These are phyloP conservation scores for Calonectria pseudoreteaudii DNA, from an alignment of 2,329 filamentous ascomycete species.

Conservation along the genomic window DNA sequence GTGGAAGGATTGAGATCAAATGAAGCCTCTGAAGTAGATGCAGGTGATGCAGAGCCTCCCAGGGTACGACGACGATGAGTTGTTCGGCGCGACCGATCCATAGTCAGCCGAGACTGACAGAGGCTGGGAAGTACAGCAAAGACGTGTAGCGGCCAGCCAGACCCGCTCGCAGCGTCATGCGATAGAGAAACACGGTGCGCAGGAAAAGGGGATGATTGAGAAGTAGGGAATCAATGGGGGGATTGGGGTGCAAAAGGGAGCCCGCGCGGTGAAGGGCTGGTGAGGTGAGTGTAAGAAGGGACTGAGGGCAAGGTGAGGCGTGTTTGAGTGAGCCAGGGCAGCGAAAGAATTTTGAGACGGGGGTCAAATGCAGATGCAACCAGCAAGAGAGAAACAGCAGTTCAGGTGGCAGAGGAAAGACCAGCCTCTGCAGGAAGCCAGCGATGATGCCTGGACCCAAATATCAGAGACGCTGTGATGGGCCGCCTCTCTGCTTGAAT, in stretches of 20 bases:
- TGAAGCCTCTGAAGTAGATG: constrained; percentile 46
- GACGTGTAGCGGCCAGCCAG: constrained; percentile 46
- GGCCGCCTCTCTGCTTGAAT: constrained; percentile 49
- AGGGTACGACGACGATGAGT: constrained; percentile 48
- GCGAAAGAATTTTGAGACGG: constrained; percentile 48
- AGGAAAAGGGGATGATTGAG: constrained; percentile 28
- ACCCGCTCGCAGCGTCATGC: constrained; percentile 43
- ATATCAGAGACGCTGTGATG: constrained; percentile 40
- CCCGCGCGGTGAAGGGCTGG: constrained; percentile 30
- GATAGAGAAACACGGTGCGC: constrained; percentile 32
- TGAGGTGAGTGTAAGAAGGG: constrained; percentile 37
- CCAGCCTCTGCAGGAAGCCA: constrained; percentile 11
- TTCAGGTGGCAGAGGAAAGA: constrained; percentile 21
- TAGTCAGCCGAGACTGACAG: constrained; percentile 46
- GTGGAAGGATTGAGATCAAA: constrained; percentile 46
- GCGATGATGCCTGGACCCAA: constrained; percentile 26
- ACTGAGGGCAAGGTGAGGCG: constrained; percentile 39
- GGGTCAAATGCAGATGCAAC: constrained; percentile 36
- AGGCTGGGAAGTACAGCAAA: constrained; percentile 44
- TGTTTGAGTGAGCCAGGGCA: constrained; percentile 46
- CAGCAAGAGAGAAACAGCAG: constrained; percentile 19
- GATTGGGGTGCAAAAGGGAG: constrained; percentile 18
- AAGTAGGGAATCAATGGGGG: constrained; percentile 23
- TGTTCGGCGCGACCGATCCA: constrained; percentile 54
- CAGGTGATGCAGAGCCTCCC: constrained; percentile 49